A percentile compares a stretch with the other conserved stretches of the same genome.
phyloP scores from a whole-genome alignment of 2,329 filamentous ascomycete genomes.

The Phoma sp. region DNA sequence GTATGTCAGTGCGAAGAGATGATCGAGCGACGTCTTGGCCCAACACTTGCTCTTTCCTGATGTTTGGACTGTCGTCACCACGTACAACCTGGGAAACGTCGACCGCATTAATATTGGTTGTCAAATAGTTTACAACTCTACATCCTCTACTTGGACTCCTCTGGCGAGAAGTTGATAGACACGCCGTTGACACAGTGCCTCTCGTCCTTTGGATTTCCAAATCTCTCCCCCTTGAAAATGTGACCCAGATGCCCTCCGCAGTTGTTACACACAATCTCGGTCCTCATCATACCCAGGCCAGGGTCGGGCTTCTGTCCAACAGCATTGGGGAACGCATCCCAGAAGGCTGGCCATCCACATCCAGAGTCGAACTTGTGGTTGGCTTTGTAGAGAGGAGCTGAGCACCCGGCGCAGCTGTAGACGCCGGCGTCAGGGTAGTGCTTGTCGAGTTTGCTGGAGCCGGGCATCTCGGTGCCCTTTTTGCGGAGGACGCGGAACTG shows the following conservation, averaged over 20 bases:
- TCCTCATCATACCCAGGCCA: slow-evolving; percentile 81
- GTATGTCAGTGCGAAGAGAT: too few species aligned
- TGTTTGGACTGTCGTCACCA: neutral
- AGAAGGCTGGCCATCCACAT: slow-evolving; percentile 98
- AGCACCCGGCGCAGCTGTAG: slow-evolving; percentile 87
- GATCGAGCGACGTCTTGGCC: neutral
- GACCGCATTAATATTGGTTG: neutral
- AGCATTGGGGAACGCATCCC: slow-evolving; percentile 90
- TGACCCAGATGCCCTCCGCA: slow-evolving; percentile 92
- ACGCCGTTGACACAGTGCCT: slow-evolving; percentile 96
- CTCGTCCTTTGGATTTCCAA: slow-evolving; percentile 86
- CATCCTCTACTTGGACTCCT: slow-evolving; percentile 54
- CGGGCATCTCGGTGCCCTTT: slow-evolving; percentile 87
- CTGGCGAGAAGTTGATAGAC: slow-evolving; percentile 81
- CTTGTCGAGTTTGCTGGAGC: slow-evolving; percentile 84
- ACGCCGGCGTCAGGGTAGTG: slow-evolving; percentile 77
- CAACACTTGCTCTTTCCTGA: neutral
- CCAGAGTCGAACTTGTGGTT: slow-evolving; percentile 94
- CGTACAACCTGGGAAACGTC: neutral
- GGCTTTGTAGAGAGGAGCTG: slow-evolving; percentile 88
- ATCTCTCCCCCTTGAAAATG: slow-evolving; percentile 90
- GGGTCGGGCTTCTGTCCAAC: slow-evolving; percentile 82
- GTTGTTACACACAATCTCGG: slow-evolving; percentile 92
- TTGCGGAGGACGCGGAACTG: slow-evolving; percentile 93
- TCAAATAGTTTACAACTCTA: neutral